These are phyloP conservation scores for Penicillium sp. DNA, from an alignment of 2,329 filamentous ascomycete species.

Conservation along the genomic window DNA sequence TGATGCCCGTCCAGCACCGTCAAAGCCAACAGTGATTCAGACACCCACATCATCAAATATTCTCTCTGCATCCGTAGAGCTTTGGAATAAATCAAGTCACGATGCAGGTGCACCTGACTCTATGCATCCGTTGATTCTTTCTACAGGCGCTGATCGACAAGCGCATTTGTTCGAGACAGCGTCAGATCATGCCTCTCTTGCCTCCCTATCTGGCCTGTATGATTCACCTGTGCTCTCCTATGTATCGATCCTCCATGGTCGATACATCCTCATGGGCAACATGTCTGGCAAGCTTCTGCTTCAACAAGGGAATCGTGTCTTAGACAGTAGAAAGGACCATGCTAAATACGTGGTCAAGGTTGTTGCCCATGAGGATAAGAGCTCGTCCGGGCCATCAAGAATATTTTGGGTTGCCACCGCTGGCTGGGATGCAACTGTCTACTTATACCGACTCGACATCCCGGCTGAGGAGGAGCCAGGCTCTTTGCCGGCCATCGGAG, in stretches of 20 bases:
- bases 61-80: conserved; percentile 50
- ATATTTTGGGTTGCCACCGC: conserved; percentile 55
- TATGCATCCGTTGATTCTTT: conserved; percentile 37
- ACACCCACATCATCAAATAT: conserved; percentile 55
- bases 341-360: conserved; percentile 61
- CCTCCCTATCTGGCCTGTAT: conserved; percentile 30
- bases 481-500: conserved; percentile 23
- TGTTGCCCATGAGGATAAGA: conserved; percentile 38
- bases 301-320: conserved; percentile 44
- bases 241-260: conserved; percentile 41
- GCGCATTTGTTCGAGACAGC: conserved; percentile 47
- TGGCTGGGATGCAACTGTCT: conserved; percentile 61
- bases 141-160: conserved; percentile 49
- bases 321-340: conserved; percentile 58
- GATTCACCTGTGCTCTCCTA: conserved; percentile 55
- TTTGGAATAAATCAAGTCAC: conserved; percentile 27
- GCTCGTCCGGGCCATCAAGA: conserved; percentile 9
- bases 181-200: conserved; percentile 17
- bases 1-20: conserved; percentile 44
- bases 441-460: conserved; percentile 48
- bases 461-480: conserved; percentile 4
- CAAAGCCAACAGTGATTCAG: conserved; percentile 41
- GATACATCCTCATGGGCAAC: conserved; percentile 53
- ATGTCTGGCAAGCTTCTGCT: conserved; percentile 62
- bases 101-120: conserved; percentile 5